Evolutionary conservation across 225 moss, liverwort and hornwort species (phyloP).

Genomic region (Bryoerythrophyllum caledonicum): DNA sequence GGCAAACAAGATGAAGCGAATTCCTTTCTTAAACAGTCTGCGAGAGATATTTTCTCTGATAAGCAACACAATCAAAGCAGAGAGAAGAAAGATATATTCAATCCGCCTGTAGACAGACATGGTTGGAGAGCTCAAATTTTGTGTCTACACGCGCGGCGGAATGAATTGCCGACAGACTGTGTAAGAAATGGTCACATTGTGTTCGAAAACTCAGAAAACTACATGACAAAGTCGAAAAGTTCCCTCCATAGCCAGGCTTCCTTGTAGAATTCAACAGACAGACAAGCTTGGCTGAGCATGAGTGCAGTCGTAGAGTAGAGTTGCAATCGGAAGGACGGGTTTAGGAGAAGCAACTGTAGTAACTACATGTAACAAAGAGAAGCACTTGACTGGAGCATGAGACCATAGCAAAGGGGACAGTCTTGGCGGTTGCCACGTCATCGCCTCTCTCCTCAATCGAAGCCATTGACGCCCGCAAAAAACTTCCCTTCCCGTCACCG

Average conservation of each 20-base stretch:
- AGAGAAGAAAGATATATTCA: too few species aligned
- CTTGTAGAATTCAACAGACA: not conserved
- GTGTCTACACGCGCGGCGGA: not conserved
- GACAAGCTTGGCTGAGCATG: not conserved
- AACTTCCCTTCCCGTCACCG: conserved; percentile 25
- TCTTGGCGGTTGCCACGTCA: conserved; percentile 37
- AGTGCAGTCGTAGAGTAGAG: not conserved
- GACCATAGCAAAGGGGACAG: conserved; percentile 47
- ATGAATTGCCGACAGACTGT: conserved; percentile 3
- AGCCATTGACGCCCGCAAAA: conserved; percentile 42
- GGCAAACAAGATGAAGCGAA: not conserved
- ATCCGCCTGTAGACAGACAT: not conserved
- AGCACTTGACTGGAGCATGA: conserved; percentile 58
- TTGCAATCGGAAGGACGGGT: too few species aligned
- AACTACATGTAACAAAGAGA: not conserved
- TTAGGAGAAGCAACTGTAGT: too few species aligned
- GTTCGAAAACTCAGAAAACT: too few species aligned
- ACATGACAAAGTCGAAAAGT: too few species aligned
- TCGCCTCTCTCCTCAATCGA: conserved; percentile 18
- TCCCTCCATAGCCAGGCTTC: not conserved
- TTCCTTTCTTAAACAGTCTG: too few species aligned
- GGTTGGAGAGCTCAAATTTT: not conserved
- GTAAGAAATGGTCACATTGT: not conserved
- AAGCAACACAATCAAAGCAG: not conserved
- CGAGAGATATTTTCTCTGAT: too few species aligned